Base-by-base conservation (phyloP, 1,284 basidiomycete species). In the Puccinia brachypodii region DNA sequence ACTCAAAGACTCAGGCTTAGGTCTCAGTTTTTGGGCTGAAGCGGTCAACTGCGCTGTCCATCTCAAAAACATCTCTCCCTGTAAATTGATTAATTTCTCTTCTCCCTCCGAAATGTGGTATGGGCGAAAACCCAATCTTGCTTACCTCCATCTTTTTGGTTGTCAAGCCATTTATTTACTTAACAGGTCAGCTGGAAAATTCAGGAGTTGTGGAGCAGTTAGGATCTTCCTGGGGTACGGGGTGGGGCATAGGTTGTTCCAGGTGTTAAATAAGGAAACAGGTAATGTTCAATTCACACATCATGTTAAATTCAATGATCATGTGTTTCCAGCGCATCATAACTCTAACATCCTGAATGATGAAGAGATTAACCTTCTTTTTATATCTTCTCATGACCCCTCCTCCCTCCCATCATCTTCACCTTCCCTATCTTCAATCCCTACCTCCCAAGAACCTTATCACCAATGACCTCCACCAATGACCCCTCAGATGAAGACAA, bases 1-100 rank as follows among this genome's bases (percentile, higher is more conserved):
- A 8, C 47, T 74, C 9, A 44, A 31, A 25, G 14, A 74, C 9
- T 47, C 38, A 25, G 25, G 28, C 25, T 25, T 74, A 14, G 33
- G 25, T 47, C 72, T 36, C 33, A 36, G 31, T 33, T 69, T 33
- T 38, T 69, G 66, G 66, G 66, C 14, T 38, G 42, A 74, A 56
- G 72, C 42, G 7, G 38, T 16, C n/a, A 31, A 31, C 28, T 53
- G 42, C 6, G 40, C 72, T 4, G 72, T 74, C 4, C 53, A 40
- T 33, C 47, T 74, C 3, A 44, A 74, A 56, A 74, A 74, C 42
- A 9, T 14, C 22, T 19, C 47, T 0, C 84, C 85, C 0, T 83
- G 85, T 40, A 75, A 33, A n/a, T 40, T 47, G 7, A n/a, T 58
- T 28, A n/a, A 19, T 7, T 40, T 71, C 19, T 19, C 16, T 28